Evolutionary conservation across 2,329 filamentous ascomycete genomes (phyloP).

Genomic region (Annulohypoxylon truncatum): DNA sequence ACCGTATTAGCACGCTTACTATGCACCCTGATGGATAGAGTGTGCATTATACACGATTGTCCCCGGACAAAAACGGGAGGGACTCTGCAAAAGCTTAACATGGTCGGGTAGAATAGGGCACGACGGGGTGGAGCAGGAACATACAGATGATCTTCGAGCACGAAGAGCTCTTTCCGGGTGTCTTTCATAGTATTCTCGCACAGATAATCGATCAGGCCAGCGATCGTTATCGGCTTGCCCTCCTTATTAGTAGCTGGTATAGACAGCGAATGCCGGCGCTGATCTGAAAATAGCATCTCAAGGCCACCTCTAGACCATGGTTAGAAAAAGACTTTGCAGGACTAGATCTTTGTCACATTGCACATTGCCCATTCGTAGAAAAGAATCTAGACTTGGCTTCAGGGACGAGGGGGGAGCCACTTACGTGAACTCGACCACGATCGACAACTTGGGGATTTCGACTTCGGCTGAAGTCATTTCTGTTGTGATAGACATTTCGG

Average conservation of each 20-base stretch:
- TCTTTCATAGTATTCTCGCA: conserved; percentile 88
- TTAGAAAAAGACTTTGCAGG: conserved; percentile 20
- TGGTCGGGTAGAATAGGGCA: conserved; percentile 28
- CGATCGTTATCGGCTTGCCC: conserved; percentile 74
- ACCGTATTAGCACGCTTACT: conserved; percentile 42
- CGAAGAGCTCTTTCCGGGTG: conserved; percentile 85
- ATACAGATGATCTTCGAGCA: conserved; percentile 88
- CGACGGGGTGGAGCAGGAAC: conserved; percentile 53
- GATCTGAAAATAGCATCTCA: conserved; percentile 91
- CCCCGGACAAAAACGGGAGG: conserved; percentile 11
- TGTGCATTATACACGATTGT: conserved; percentile 26
- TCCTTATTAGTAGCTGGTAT: conserved; percentile 72
- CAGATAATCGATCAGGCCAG: conserved; percentile 81
- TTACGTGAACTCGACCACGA: conserved; percentile 72
- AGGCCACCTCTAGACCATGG: conserved; percentile 77
- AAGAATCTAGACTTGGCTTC: conserved; percentile 15
- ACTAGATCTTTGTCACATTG: background rate
- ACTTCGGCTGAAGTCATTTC: conserved; percentile 20
- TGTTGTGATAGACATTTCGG: conserved; percentile 32
- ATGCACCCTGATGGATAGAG: conserved; percentile 34
- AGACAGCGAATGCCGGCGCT: conserved; percentile 76
- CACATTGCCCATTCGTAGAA: background rate
- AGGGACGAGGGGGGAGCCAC: conserved; percentile 41
- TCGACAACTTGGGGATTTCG: conserved; percentile 55
- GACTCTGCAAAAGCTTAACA: conserved; percentile 13